Evolutionary conservation across 306 rosid genomes (phyloP), one percentile per base, ranked within the genome.

Genomic region (Abrus precatorius): DNA sequence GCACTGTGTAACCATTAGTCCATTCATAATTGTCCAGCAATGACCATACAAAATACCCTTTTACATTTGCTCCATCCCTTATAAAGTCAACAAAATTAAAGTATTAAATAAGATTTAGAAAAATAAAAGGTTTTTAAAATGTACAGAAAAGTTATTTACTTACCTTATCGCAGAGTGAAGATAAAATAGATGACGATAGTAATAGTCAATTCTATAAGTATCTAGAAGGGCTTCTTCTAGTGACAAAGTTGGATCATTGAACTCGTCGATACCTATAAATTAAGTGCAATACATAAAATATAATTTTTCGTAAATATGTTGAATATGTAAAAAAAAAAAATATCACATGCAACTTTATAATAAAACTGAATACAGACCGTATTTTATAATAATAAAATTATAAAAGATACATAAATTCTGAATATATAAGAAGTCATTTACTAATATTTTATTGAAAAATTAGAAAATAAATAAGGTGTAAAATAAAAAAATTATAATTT

Each of bases 21-120:
- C 96, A 89, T 85, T 91, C 92, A 59, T 84, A 89, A 47, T 89
- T 81, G 53, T 91, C 93, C 33, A 91, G 27, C 59, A 91, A 74
- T 1, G 93, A 89, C 96, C 96, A 91, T 81, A 89, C 89, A 79
- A 89, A 91, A 9, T 89, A 89, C 3, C 93, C 93, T 27, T 85
- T 86, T 57, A 91, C 87, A 2, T 84, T 88, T 7, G 75, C 89
- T 0, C 88, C 93, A 8, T 52, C 53, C 69, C 92, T 88, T 1
- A 10, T 28, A 72, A 38, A 43, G 12, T 4, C 6, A 47, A 27
- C 29, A 34, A 44, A 44, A 11, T 9, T 1, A 3, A 34, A 47
- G 7, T 6, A 6, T 30, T 43, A 41, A 38, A 9, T 68, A 5
- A 34, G 20, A 0, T 1, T 14, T 8, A 55, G 43, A 71, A 11